Conservation (phyloP, 2,329 filamentous ascomycete genomes). For the Epichloe elymi region DNA sequence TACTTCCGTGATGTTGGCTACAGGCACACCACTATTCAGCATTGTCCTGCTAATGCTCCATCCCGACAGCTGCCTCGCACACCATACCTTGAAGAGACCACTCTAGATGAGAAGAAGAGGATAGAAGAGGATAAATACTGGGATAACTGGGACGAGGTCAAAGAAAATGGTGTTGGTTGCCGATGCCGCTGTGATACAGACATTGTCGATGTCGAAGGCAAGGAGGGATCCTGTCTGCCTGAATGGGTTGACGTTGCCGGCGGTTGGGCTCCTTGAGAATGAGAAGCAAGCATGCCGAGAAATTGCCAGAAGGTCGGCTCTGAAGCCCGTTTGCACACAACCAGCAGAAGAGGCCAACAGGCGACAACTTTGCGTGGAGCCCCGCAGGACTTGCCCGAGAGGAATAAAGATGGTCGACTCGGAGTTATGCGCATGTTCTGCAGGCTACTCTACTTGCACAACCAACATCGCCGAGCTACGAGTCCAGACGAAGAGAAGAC, state of each 20-base stretch:
- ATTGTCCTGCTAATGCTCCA: constrained; percentile 92
- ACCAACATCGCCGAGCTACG: background rate
- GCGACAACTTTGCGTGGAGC: background rate
- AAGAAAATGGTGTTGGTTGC: constrained; percentile 94
- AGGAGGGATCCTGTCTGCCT: constrained; percentile 84
- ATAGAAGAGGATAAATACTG: constrained; percentile 93
- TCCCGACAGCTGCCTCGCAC: constrained; percentile 69
- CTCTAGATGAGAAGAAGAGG: constrained; percentile 67
- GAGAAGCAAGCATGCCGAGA: background rate
- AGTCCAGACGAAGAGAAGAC: background rate
- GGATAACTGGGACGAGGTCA: constrained; percentile 72
- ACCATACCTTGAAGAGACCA: constrained; percentile 73
- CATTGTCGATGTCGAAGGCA: constrained; percentile 94
- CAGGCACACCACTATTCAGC: constrained; percentile 95
- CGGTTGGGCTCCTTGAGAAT: constrained; percentile 58
- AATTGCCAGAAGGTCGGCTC: background rate
- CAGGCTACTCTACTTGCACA: background rate
- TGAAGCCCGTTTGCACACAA: background rate
- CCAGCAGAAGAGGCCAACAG: background rate
- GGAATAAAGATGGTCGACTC: background rate
- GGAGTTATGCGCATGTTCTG: background rate
- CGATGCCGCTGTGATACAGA: constrained; percentile 95
- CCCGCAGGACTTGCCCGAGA: background rate
- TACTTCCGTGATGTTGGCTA: constrained; percentile 99
- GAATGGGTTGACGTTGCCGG: constrained; percentile 98